Conservation (phyloP, 768 basidiomycete genomes). For the Pleurotus djamor region DNA sequence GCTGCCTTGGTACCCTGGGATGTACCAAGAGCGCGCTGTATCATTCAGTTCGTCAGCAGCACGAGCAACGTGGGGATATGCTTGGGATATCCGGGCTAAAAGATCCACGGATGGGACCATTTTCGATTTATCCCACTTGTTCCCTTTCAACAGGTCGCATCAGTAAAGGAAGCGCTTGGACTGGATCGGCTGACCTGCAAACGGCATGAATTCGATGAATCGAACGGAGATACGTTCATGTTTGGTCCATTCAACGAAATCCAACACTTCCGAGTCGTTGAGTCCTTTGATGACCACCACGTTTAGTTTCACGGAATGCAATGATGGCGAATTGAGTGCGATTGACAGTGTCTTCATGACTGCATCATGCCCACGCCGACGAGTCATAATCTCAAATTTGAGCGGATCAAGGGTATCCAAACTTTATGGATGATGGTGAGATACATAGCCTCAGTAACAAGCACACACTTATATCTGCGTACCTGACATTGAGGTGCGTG, state of each 20-base stretch:
- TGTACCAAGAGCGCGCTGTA: slow-evolving; percentile 77
- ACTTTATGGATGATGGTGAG: slow-evolving; percentile 29
- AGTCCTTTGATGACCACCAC: slow-evolving; percentile 80
- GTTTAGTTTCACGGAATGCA: slow-evolving; percentile 76
- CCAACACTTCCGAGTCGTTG: slow-evolving; percentile 77
- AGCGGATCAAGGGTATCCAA: slow-evolving; percentile 84
- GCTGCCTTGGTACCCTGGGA: slow-evolving; percentile 68
- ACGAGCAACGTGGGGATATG: slow-evolving; percentile 52
- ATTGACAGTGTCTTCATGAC: slow-evolving; percentile 66
- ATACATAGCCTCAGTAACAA: not conserved
- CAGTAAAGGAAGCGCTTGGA: not conserved
- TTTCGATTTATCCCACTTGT: slow-evolving; percentile 80
- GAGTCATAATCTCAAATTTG: slow-evolving; percentile 87
- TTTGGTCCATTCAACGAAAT: slow-evolving; percentile 78
- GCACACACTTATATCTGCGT: not conserved
- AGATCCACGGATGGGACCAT: slow-evolving; percentile 78
- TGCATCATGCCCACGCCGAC: slow-evolving; percentile 72
- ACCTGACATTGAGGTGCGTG: slow-evolving; percentile 74
- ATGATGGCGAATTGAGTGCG: slow-evolving; percentile 50
- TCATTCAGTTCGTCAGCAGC: slow-evolving; percentile 70
- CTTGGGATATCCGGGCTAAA: slow-evolving; percentile 43
- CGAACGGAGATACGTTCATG: slow-evolving; percentile 65
- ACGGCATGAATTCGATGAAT: slow-evolving; percentile 96
- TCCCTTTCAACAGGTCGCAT: slow-evolving; percentile 47
- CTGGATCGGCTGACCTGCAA: slow-evolving; percentile 55